phyloP scores from a whole-genome alignment of 371 early-diverging fungal genomes.

The Mucor plumbeus region DNA sequence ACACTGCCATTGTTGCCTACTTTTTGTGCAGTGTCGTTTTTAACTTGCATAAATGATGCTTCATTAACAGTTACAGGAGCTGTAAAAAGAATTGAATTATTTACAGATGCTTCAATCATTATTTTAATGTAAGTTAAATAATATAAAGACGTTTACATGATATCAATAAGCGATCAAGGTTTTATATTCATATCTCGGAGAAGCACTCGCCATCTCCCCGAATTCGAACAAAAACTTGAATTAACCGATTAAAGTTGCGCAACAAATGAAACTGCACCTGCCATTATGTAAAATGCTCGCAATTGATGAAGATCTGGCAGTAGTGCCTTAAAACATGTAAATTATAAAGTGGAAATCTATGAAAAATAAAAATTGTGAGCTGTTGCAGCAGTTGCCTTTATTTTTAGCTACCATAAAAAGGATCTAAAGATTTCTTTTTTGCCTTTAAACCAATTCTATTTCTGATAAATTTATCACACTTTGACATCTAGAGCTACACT shows the following conservation, averaged over 20 bases:
- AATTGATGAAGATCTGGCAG: too few relatives aligned
- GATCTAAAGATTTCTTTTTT: too few relatives aligned
- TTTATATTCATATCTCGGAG: not conserved
- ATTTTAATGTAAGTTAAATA: not conserved
- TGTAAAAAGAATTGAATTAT: constrained; percentile 41
- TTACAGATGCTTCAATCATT: constrained; percentile 1
- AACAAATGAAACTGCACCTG: not conserved
- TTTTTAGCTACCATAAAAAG: too few relatives aligned
- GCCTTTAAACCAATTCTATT: too few relatives aligned
- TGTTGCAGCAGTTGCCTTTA: too few relatives aligned
- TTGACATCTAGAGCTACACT: too few relatives aligned
- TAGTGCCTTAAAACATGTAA: too few relatives aligned
- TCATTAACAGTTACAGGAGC: constrained; percentile 48
- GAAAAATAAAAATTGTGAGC: too few relatives aligned
- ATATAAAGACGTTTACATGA: not conserved
- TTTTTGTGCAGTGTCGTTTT: constrained; percentile 31
- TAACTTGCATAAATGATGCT: constrained; percentile 26
- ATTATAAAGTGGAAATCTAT: too few relatives aligned
- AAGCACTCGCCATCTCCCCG: not conserved
- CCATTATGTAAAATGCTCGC: too few relatives aligned
- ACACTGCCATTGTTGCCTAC: constrained; percentile 48
- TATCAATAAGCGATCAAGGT: not conserved
- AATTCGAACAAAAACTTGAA: not conserved
- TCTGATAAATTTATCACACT: too few relatives aligned
- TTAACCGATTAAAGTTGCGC: not conserved